Evolutionary conservation across 2,329 filamentous ascomycete genomes (phyloP).

Genomic region (Coccinonectria pachysandricola): DNA sequence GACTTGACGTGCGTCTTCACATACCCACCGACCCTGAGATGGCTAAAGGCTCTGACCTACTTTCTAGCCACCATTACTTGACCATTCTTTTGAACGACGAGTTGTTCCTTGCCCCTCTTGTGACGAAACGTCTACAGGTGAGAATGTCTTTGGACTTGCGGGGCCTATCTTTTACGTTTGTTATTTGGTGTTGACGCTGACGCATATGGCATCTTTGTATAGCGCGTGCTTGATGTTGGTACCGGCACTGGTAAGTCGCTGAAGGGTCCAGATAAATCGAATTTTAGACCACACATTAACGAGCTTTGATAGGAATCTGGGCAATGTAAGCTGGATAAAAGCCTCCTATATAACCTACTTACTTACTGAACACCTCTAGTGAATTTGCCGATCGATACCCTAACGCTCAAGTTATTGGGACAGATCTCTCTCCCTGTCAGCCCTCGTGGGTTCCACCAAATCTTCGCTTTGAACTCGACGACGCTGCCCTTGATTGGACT

Average conservation of each 20-base stretch:
- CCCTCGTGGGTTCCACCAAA: constrained; percentile 22
- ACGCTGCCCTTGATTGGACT: constrained; percentile 34
- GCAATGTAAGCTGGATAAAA: constrained; percentile 18
- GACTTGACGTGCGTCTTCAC: constrained; percentile 6
- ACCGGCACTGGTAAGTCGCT: constrained; percentile 49
- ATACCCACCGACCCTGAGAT: neutral
- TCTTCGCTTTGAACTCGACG: constrained; percentile 24
- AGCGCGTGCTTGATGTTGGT: constrained; percentile 36
- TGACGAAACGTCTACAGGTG: constrained; percentile 4
- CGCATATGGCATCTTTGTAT: no score
- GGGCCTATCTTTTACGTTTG: no score
- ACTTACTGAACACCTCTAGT: constrained; percentile 1
- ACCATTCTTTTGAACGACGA: constrained; percentile 22
- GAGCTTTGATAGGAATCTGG: no score
- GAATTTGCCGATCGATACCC: constrained; percentile 23
- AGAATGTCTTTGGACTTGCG: accelerated
- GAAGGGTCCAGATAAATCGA: no score
- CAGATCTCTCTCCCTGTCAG: constrained; percentile 26
- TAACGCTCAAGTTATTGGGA: constrained; percentile 21
- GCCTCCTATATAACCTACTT: no score
- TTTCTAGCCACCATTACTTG: constrained; percentile 5
- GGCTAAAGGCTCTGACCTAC: no score
- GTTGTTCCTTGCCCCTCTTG: constrained; percentile 23
- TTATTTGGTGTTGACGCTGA: no score
- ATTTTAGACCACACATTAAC: no score